Evolutionary conservation across 2,329 filamentous ascomycete genomes (phyloP), one percentile per base, ranked within the genome.

Genomic region (Alternaria solani): DNA sequence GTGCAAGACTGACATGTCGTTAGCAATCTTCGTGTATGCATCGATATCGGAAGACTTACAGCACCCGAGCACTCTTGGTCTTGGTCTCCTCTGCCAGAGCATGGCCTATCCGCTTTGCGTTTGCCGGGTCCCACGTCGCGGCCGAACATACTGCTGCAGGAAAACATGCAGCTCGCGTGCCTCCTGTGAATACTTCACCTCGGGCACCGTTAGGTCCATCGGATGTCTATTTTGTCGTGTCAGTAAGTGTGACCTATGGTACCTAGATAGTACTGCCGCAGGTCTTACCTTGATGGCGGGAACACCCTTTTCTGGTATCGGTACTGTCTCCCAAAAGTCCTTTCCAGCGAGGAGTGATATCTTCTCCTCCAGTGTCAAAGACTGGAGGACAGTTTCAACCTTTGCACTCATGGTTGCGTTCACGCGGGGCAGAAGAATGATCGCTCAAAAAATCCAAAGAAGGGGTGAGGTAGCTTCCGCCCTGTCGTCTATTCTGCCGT

Each of bases 41-140:
- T 20, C n/a, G 5, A 5, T 12, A 6, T 25, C n/a, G 9, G 7
- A 28, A 36, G 18, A 61, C 72, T 7, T 69, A 76, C 74, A 94
- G 82, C 43, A 94, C 85, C 62, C 91, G 86, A 28, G 90, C 89
- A 5, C 90, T 90, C 72, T 92, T 89, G 7, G 90, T 90, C 66
- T 87, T 89, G 23, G 85, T 85, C 76, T 94, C 91, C 14, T 88
- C 81, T 1, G 88, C 91, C 64, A 94, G 84, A 57, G 92, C 87
- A 65, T 90, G 80, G 55, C 87, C 84, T 28, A 93, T 83, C 26
- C 61, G 65, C 47, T 65, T 69, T 16, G 71, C 70, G 8, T 93
- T 81, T 6, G 88, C 83, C 42, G 85, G 87, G 72, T 94, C 90
- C 89, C 90, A 94, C 25, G 91, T 92, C 38, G 91, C 89, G 18